These are phyloP conservation scores for Amanita phalloides DNA, from an alignment of 768 basidiomycete species.

Conservation along the genomic window DNA sequence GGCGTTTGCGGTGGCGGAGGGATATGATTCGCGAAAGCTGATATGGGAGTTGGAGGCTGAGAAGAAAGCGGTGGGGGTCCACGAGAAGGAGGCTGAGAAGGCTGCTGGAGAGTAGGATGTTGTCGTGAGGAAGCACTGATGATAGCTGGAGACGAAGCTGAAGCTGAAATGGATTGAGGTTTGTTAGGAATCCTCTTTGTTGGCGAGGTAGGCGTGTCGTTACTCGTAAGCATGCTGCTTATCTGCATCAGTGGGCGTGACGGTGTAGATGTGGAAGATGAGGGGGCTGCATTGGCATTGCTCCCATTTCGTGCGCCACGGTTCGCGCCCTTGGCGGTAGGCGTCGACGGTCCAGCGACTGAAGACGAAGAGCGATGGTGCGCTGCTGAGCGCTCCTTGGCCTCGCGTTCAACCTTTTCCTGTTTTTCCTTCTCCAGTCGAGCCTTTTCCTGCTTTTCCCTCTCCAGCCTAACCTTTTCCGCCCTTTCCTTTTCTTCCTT, in stretches of 20 bases:
- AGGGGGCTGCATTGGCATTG: conserved; percentile 25
- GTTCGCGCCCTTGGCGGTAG: conserved; percentile 26
- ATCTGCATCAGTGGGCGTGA: conserved; percentile 25
- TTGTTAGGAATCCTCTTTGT: conserved; percentile 57
- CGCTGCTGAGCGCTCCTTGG: conserved; percentile 17
- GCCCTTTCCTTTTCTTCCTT: conserved; percentile 30
- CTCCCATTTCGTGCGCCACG: conserved; percentile 21
- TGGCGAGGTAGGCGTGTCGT: conserved; percentile 25
- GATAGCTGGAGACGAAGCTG: conserved; percentile 13
- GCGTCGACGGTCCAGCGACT: conserved; percentile 14
- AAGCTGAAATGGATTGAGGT: conserved; percentile 17
- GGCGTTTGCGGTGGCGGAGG: conserved; percentile 31
- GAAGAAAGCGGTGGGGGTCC: conserved; percentile 20
- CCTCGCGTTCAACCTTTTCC: conserved; percentile 18
- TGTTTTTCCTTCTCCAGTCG: conserved; percentile 21
- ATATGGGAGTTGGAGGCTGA: conserved; percentile 39
- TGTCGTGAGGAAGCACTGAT: conserved; percentile 20
- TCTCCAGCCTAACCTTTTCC: conserved; percentile 27
- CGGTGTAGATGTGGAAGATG: conserved; percentile 26
- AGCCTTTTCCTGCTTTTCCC: conserved; percentile 19
- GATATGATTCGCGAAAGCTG: conserved; percentile 34
- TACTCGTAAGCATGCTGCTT: conserved; percentile 15
- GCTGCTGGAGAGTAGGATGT: conserved; percentile 16
- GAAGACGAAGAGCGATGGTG: conserved; percentile 38
- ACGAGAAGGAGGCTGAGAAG: conserved; percentile 11